These are phyloP conservation scores for Exobasidium cylindrosporum DNA, from an alignment of 1,284 basidiomycete species.

Conservation along the genomic window DNA sequence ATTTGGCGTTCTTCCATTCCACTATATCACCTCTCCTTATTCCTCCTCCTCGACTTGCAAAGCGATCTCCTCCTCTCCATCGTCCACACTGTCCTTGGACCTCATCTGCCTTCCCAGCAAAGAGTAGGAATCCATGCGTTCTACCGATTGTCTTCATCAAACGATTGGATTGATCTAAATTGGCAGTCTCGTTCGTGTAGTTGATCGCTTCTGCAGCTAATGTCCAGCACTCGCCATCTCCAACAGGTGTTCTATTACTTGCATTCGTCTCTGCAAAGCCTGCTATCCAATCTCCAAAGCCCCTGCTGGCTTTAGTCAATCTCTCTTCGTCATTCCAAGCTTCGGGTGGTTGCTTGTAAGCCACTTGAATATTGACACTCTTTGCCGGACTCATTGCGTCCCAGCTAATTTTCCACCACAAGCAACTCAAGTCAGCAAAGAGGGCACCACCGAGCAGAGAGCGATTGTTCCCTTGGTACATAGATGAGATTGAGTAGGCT, in stretches of 20 bases:
- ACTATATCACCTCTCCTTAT: slow-evolving; percentile 17
- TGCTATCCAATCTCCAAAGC: slow-evolving; percentile 16
- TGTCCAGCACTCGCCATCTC: slow-evolving; percentile 20
- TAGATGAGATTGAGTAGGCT: slow-evolving; percentile 1
- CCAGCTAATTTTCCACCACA: slow-evolving; percentile 11
- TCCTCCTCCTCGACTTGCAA: neutral
- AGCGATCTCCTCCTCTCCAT: slow-evolving; percentile 17
- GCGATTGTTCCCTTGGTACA: slow-evolving; percentile 1
- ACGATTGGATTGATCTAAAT: neutral
- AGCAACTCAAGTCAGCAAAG: slow-evolving; percentile 4
- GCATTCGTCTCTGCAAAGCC: slow-evolving; percentile 7
- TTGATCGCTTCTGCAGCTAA: slow-evolving; percentile 13
- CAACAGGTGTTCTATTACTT: slow-evolving; percentile 2
- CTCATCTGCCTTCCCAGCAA: slow-evolving; percentile 8
- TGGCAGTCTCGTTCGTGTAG: slow-evolving; percentile 2
- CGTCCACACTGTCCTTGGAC: slow-evolving; percentile 13
- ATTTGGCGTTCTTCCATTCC: slow-evolving; percentile 10
- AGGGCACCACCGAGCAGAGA: neutral
- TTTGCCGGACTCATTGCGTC: neutral
- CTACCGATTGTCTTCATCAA: slow-evolving; percentile 11
- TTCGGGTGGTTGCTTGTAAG: slow-evolving; percentile 1
- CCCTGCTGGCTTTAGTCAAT: neutral
- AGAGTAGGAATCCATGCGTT: slow-evolving; percentile 16
- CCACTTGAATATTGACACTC: neutral
- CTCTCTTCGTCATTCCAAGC: slow-evolving; percentile 8